Evolutionary conservation across 305 asterid genomes (phyloP), one percentile per base, ranked within the genome.

Genomic region (Fraxinus ornus): DNA sequence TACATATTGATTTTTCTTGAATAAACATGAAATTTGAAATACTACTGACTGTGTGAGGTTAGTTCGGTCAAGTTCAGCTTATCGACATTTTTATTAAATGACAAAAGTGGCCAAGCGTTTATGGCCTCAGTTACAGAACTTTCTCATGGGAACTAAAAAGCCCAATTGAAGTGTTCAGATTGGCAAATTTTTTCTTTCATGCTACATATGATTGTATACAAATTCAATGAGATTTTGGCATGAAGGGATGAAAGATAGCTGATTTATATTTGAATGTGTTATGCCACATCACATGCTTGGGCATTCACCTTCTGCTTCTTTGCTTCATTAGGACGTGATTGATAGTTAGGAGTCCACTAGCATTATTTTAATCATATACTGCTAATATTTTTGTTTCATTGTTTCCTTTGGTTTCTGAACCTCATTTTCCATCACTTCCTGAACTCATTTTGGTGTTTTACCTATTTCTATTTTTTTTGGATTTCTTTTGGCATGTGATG

Each of bases 201-300:
- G 9, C 74, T 66, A 2, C 15, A 24, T 22, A 66, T 66, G 74
- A 24, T 66, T 10, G 7, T 62, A 22, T 66, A 66, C 36, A 66
- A 28, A 66, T 12, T 66, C 32, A 24, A 66, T 6, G 36, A 24
- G 19, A 26, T 66, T 66, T 66, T 26, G 36, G 73, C 35, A 66
- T 26, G 35, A 26, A 10, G n/a, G 73, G 36, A 24, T 12, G 74
- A 28, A 26, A 13, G 19, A 66, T 66, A 66, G 17, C 74, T 26
- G 36, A 66, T 66, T 10, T 28, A 66, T 12, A 60, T 60, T 66
- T 66, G 74, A 26, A 66, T 66, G 74, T 24, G 74, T 10, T 4
- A 66, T 66, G 74, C 74, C 33, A 66, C 74, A 66, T 1, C 36
- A 66, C 71, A 66, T 66, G 74, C 74, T 66, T 66, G 73, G 7